Base-by-base conservation (phyloP, 2,329 filamentous ascomycete species). In the Leptographium procerum region DNA sequence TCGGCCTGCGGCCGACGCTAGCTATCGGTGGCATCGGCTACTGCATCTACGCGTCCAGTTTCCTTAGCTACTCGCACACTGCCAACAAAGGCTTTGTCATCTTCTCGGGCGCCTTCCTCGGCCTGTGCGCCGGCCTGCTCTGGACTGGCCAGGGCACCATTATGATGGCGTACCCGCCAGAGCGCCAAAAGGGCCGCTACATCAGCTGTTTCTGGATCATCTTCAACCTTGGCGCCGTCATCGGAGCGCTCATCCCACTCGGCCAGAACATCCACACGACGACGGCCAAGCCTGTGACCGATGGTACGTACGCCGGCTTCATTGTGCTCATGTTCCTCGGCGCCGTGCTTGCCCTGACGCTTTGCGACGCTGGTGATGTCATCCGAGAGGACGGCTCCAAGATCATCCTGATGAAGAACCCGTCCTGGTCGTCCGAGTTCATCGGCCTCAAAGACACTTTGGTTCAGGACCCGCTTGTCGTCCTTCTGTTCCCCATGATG, bases 161-260 rank as follows among this genome's bases (percentile, higher is more conserved):
- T 67, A 91, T 92, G 86, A 92, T 95, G 83, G 85, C 88, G 43
- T 96, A 96, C 70, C 91, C 91, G 1, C 77, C 81, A 26, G 91
- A 96, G 72, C 71, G 82, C 40, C 82, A 83, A 63, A 96, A 96
- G 77, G 91, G 91, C 50, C 85, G 86, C 60, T 96, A 91, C 71
- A 95, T 96, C 69, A 88, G 88, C 61, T 85, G 84, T 75, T 96
- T 96, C 74, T 96, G 91, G 91, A 85, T 91, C 70, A 95, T 96
- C 68, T 96, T 96, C 79, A 96, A 96, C 72, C 72, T 91, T 59
- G 91, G 91, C 65, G 90, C 85, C 66, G 91, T 96, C 61, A 90
- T 96, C 70, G 91, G 91, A 62, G 84, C 86, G 67, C 72, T 85
- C 66, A 88, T 90, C 62, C 86, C 86, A n/a, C 80, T 90, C 7